phyloP scores from a whole-genome alignment of 805 yeast species.

The Candida maesae region DNA sequence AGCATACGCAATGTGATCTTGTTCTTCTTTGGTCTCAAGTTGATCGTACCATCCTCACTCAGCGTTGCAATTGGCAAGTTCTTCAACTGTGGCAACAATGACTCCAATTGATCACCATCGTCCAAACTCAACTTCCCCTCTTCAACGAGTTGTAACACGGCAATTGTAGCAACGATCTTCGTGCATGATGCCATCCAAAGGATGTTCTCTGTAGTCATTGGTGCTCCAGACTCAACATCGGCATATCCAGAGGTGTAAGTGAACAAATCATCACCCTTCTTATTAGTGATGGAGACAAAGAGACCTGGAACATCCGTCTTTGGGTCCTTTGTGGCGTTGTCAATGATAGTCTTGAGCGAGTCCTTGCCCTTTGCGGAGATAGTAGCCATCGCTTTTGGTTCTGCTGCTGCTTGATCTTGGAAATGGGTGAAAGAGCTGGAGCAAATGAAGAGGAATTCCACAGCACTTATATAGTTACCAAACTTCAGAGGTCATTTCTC shows the following conservation, averaged over 20 bases:
- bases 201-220: slow-evolving; percentile 24
- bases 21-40: slow-evolving; percentile 25
- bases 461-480: no score
- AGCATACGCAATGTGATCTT: slow-evolving; percentile 34
- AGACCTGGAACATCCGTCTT: slow-evolving; percentile 12
- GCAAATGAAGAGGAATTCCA: no score
- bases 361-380: slow-evolving; percentile 6
- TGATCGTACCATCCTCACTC: slow-evolving; percentile 25
- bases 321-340: slow-evolving; percentile 5
- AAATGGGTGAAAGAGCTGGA: no score
- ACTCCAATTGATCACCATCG: slow-evolving; percentile 29
- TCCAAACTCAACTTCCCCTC: slow-evolving; percentile 30
- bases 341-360: slow-evolving; percentile 5
- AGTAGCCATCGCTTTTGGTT: slow-evolving; percentile 1
- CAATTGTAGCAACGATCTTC: slow-evolving; percentile 30
- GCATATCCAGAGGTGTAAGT: slow-evolving; percentile 22
- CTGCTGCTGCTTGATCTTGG: background rate
- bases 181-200: slow-evolving; percentile 33
- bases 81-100: slow-evolving; percentile 30
- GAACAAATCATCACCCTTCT: slow-evolving; percentile 17
- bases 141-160: slow-evolving; percentile 32
- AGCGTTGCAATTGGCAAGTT: slow-evolving; percentile 24
- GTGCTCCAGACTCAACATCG: slow-evolving; percentile 11
- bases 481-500: no score
- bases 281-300: slow-evolving; percentile 11